These are phyloP conservation scores for Kwoniella bestiolae DNA, from an alignment of 768 basidiomycete genomes.

Conservation along the genomic window DNA sequence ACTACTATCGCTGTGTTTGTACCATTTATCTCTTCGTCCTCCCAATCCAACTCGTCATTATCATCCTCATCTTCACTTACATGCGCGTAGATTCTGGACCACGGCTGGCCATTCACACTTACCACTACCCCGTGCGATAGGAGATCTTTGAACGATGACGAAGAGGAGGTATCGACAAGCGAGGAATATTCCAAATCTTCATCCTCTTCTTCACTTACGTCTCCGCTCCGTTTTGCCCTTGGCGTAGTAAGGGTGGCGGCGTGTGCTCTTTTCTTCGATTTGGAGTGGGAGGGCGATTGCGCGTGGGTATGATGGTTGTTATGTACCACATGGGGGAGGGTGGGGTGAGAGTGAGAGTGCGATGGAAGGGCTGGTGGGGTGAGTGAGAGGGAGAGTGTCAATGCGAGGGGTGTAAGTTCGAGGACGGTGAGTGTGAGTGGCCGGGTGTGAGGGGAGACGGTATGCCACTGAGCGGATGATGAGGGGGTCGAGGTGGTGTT, in stretches of 20 bases:
- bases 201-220: constrained; percentile 18
- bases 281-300: constrained; percentile 11
- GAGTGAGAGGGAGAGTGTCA: constrained; percentile 55
- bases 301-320: constrained; percentile 26
- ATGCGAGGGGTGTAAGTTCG: constrained; percentile 54
- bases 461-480: constrained; percentile 49
- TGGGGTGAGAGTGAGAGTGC: constrained; percentile 19
- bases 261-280: constrained; percentile 14
- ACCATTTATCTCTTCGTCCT: constrained; percentile 16
- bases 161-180: constrained; percentile 9
- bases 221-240: background rate
- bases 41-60: constrained; percentile 17
- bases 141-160: constrained; percentile 51
- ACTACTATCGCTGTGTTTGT: constrained; percentile 23
- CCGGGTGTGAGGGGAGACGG: constrained; percentile 51
- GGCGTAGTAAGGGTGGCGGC: background rate
- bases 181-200: constrained; percentile 18
- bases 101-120: constrained; percentile 54
- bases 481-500: constrained; percentile 20
- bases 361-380: constrained; percentile 21
- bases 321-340: constrained; percentile 20
- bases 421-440: constrained; percentile 54
- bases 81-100: constrained; percentile 56
- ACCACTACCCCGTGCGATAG: constrained; percentile 56
- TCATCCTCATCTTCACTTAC: constrained; percentile 41